Evolutionary conservation across 371 early-diverging fungal species (phyloP).

Genomic region (Zychaea mexicana): DNA sequence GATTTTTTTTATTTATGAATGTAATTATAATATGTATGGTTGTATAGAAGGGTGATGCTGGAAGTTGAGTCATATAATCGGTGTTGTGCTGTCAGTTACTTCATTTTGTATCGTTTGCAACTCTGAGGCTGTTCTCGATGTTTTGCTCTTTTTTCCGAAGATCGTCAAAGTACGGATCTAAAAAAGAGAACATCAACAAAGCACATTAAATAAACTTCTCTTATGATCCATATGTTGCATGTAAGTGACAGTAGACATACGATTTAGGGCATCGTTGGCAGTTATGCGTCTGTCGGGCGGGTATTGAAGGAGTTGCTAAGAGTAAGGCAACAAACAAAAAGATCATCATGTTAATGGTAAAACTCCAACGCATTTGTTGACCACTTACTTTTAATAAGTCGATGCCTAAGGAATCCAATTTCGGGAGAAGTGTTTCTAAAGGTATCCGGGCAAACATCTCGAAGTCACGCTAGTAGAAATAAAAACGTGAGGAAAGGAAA

Average conservation of each 20-base stretch:
- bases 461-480: slow-evolving; percentile 58
- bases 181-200: too few species aligned
- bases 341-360: not conserved
- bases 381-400: slow-evolving; percentile 68
- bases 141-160: slow-evolving; percentile 39
- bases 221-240: too few species aligned
- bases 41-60: not conserved
- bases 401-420: slow-evolving; percentile 79
- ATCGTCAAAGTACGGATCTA: slow-evolving; percentile 59
- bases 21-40: too few species aligned
- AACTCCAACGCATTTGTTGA: not conserved
- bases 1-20: too few species aligned
- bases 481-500: too few species aligned
- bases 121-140: not conserved
- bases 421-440: slow-evolving; percentile 77
- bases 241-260: slow-evolving; percentile 53
- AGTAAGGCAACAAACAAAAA: not conserved
- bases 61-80: not conserved
- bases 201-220: too few species aligned
- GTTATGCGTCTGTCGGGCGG: slow-evolving; percentile 77
- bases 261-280: slow-evolving; percentile 72
- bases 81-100: not conserved
- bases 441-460: slow-evolving; percentile 71
- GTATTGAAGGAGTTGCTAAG: slow-evolving; percentile 65
- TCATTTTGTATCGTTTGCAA: slow-evolving; percentile 14